Evolutionary conservation across 352 stramenopile species (phyloP).

Genomic region (Paralagenidium karlingii): DNA sequence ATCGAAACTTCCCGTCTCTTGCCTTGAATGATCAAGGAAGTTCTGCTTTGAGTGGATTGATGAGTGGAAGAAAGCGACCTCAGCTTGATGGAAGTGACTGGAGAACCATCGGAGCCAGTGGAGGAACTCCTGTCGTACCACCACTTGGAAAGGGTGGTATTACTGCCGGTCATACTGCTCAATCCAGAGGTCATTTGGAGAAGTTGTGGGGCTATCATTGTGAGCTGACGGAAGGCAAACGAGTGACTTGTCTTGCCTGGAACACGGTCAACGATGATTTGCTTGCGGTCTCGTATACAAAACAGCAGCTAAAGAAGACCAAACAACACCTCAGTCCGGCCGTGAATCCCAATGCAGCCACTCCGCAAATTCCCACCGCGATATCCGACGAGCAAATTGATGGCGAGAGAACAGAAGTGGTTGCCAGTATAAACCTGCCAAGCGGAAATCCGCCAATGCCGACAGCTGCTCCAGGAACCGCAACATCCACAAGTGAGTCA

Average conservation of each 20-base stretch:
- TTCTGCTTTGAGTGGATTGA: not conserved
- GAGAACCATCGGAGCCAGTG: not conserved
- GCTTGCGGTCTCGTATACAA: conserved; percentile 81
- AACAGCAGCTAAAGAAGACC: no score
- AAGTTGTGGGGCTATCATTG: conserved; percentile 71
- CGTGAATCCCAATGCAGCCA: no score
- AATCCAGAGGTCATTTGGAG: conserved; percentile 21
- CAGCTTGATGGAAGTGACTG: not conserved
- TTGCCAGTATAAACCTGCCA: conserved; percentile 1
- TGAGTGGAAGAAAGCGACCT: not conserved
- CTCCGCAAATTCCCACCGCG: not conserved
- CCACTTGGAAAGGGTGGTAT: conserved; percentile 6
- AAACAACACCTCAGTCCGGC: no score
- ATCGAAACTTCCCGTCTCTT: conserved; percentile 63
- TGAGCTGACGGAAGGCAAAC: conserved; percentile 33
- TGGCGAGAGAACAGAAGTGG: no score
- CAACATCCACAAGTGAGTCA: conserved; percentile 3
- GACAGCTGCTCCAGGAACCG: not conserved
- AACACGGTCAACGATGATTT: conserved; percentile 83
- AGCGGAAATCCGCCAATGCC: conserved; percentile 1
- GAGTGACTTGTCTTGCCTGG: conserved; percentile 72
- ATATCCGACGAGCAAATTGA: no score
- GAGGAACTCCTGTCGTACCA: conserved; percentile 2
- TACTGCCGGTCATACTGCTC: not conserved
- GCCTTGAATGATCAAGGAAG: conserved; percentile 1